phyloP scores from a whole-genome alignment of 768 basidiomycete genomes.

The Albatrellus ellisii region DNA sequence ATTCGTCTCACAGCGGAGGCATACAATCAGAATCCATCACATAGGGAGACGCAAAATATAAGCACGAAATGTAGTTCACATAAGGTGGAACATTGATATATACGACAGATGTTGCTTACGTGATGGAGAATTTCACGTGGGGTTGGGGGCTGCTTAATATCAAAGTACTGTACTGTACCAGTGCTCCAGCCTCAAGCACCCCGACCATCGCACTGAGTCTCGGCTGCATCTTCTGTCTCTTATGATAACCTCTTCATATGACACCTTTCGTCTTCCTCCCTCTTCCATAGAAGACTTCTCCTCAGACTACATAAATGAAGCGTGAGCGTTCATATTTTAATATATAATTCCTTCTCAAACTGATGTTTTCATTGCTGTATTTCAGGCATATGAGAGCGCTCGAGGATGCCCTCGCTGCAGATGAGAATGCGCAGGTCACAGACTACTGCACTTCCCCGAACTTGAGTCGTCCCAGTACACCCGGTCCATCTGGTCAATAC shows the following conservation, averaged over 20 bases:
- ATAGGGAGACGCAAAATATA: too few relatives aligned
- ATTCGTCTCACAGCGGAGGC: too few relatives aligned
- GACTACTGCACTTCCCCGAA: constrained; percentile 23
- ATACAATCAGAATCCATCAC: too few relatives aligned
- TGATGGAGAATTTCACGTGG: too few relatives aligned
- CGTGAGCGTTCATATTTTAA: constrained; percentile 29
- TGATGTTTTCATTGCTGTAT: not conserved
- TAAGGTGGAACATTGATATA: too few relatives aligned
- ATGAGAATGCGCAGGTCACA: constrained; percentile 33
- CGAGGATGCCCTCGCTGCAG: constrained; percentile 52
- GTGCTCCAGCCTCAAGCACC: too few relatives aligned
- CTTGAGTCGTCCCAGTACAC: constrained; percentile 16
- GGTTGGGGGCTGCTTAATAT: too few relatives aligned
- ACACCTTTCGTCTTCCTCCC: not conserved
- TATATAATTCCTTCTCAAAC: constrained; percentile 1
- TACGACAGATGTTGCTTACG: too few relatives aligned
- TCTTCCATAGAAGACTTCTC: constrained; percentile 21
- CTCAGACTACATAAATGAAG: constrained; percentile 55
- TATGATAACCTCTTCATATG: constrained; percentile 3
- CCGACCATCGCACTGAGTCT: too few relatives aligned
- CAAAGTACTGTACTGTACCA: too few relatives aligned
- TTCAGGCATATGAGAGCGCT: constrained; percentile 64
- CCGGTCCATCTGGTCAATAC: constrained; percentile 10
- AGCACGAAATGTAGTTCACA: too few relatives aligned
- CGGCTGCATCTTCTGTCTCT: too few relatives aligned